Evolutionary conservation across 2,329 filamentous ascomycete genomes (phyloP), one percentile per base, ranked within the genome.

Genomic region (Clonostachys byssicola): DNA sequence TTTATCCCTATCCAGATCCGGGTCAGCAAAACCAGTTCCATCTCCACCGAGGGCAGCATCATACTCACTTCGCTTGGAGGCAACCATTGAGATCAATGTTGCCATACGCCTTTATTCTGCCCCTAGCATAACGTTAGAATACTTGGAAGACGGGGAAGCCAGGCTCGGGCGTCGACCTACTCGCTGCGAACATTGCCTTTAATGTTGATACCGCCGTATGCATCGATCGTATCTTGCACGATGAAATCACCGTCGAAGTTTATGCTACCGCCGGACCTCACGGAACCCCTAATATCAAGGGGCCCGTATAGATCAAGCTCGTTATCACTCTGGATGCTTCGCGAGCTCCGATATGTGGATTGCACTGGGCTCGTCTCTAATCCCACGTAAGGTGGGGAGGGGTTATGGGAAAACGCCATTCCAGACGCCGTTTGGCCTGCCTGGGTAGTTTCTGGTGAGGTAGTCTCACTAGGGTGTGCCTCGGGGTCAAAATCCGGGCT

Each of bases 281-380:
- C 69, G 4, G 70, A 73, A 12, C 71, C 71, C 20, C 65, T 62
- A 17, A 79, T 66, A 49, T 78, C 72, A 51, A 76, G 59, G 9
- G 73, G 73, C 1, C 73, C 73, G 5, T 59, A 54, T 6, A 76
- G 61, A 20, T 62, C 55, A 46, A 75, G 52, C 35, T 67, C 60
- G 14, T 64, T 56, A 35, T 74, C 72, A 44, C 66, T 72, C 52
- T 65, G 66, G 55, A 76, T 69, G 51, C 64, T 67, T 47, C 62
- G 64, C 14, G 62, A 66, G 49, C 62, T 64, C 46, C 54, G 59
- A 45, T 60, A 59, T 20, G 20, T 42, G 13, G 17, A 39, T 14
- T 46, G 36, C 12, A 30, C 23, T 30, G 23, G 23, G 3, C 23
- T 30, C 23, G 23, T 30, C 23, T 30, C 23, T 30, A 30, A 30